A percentile compares a stretch with the other conserved stretches of the same genome.
Conservation (phyloP, 148 eudicot species). For the Vaccinium darrowii region DNA sequence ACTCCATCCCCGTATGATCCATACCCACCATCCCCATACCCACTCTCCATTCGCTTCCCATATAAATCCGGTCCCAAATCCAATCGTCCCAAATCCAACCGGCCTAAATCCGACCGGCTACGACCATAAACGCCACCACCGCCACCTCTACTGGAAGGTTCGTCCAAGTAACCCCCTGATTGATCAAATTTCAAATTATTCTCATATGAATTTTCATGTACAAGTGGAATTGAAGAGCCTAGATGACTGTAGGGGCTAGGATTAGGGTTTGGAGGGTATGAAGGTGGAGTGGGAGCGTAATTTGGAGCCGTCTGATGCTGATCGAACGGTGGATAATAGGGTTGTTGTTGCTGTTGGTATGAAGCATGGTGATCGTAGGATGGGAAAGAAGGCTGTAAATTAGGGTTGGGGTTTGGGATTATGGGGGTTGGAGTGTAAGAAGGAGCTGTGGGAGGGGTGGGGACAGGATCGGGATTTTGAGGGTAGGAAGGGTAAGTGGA, state of each 20-base stretch:
- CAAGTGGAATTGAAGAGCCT: conserved; percentile 8
- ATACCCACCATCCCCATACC: conserved; percentile 33
- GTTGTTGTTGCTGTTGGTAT: conserved; percentile 27
- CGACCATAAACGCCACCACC: conserved; percentile 17
- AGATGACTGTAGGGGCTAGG: conserved; percentile 24
- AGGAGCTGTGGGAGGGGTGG: conserved; percentile 33
- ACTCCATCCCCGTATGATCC: conserved; percentile 53
- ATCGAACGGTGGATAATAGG: conserved; percentile 45
- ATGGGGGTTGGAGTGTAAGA: conserved; percentile 19
- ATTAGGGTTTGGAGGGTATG: conserved; percentile 29
- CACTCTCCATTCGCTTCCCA: conserved; percentile 33
- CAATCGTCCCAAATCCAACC: conserved; percentile 36
- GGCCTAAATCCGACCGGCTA: conserved; percentile 36
- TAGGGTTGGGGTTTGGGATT: conserved; percentile 19
- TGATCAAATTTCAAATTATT: conserved; percentile 35
- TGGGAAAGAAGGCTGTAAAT: conserved; percentile 28
- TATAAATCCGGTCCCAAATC: conserved; percentile 36
- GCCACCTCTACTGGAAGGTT: conserved; percentile 25
- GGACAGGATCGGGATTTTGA: conserved; percentile 39
- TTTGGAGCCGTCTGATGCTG: conserved; percentile 30
- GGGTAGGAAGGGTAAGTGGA: conserved; percentile 42
- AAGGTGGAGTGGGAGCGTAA: conserved; percentile 35
- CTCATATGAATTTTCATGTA: conserved; percentile 32
- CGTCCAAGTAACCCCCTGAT: conserved; percentile 37
- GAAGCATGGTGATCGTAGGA: conserved; percentile 29